A percentile compares a stretch with the other conserved stretches of the same genome.
These are phyloP conservation scores for Scheffersomyces stipitis DNA, from an alignment of 805 yeast genomes.

Conservation along the genomic window DNA sequence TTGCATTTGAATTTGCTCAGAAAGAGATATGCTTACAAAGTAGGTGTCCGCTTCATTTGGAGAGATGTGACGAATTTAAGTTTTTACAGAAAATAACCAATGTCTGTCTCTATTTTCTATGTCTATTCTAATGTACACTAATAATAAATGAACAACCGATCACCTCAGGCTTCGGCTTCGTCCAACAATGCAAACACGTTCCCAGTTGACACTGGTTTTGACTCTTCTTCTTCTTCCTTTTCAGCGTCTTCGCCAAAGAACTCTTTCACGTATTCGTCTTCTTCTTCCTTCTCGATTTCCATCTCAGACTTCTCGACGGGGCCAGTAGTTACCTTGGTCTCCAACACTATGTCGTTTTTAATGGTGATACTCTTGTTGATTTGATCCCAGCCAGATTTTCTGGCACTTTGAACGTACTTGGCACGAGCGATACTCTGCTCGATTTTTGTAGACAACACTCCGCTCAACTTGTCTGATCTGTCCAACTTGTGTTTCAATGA, in stretches of 20 bases:
- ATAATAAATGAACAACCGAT: too few relatives aligned
- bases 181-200: constrained; percentile 40
- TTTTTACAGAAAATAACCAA: too few relatives aligned
- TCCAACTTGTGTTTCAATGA: constrained; percentile 39
- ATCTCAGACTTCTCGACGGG: constrained; percentile 15
- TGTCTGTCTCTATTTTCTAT: too few relatives aligned
- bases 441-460: constrained; percentile 59
- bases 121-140: background rate
- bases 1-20: too few relatives aligned
- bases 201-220: constrained; percentile 3
- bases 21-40: too few relatives aligned
- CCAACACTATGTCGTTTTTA: constrained; percentile 10
- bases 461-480: constrained; percentile 52
- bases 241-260: constrained; percentile 23
- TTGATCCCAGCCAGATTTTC: constrained; percentile 74
- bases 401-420: constrained; percentile 55
- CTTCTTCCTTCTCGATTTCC: constrained; percentile 32
- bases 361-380: constrained; percentile 53
- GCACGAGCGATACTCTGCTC: constrained; percentile 65
- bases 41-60: too few relatives aligned
- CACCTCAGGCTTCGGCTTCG: constrained; percentile 31
- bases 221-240: constrained; percentile 2
- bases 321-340: constrained; percentile 6
- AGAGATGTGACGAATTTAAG: too few relatives aligned
- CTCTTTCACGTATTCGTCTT: constrained; percentile 35